Evolutionary conservation across 306 rosid species (phyloP).

Genomic region (Lablab purpureus): DNA sequence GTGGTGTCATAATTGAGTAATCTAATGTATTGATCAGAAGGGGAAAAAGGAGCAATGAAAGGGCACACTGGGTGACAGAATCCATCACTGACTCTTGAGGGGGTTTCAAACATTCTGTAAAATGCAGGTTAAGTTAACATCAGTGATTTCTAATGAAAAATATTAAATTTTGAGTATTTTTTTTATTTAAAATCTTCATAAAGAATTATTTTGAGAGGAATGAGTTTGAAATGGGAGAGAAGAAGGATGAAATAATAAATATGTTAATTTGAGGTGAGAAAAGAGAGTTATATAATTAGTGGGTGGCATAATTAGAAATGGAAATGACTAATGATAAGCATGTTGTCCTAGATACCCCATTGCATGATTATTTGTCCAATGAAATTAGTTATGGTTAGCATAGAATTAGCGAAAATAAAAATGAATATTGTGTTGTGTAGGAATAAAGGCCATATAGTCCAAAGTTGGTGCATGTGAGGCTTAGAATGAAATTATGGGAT

Average conservation of each 20-base stretch:
- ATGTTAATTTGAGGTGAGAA: constrained; percentile 3
- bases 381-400: constrained; percentile 51
- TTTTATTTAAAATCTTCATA: neutral
- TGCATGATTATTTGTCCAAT: constrained; percentile 62
- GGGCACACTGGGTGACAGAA: constrained; percentile 38
- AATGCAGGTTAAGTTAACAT: neutral
- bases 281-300: constrained; percentile 42
- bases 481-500: constrained; percentile 52
- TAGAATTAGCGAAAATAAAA: constrained; percentile 43
- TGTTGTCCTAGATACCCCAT: constrained; percentile 65
- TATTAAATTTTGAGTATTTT: neutral
- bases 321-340: constrained; percentile 62
- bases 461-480: constrained; percentile 61
- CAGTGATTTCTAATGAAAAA: neutral
- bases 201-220: constrained; percentile 4
- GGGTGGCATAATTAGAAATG: constrained; percentile 66
- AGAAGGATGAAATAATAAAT: neutral
- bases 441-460: constrained; percentile 59
- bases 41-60: constrained; percentile 12
- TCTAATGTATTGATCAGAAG: constrained; percentile 38
- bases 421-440: constrained; percentile 34
- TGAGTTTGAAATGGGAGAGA: constrained; percentile 52
- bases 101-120: neutral
- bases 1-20: constrained; percentile 53
- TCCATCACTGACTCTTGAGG: constrained; percentile 47